Base-by-base conservation (phyloP, 495 filamentous ascomycete species). In the Alectoria sarmentosa region DNA sequence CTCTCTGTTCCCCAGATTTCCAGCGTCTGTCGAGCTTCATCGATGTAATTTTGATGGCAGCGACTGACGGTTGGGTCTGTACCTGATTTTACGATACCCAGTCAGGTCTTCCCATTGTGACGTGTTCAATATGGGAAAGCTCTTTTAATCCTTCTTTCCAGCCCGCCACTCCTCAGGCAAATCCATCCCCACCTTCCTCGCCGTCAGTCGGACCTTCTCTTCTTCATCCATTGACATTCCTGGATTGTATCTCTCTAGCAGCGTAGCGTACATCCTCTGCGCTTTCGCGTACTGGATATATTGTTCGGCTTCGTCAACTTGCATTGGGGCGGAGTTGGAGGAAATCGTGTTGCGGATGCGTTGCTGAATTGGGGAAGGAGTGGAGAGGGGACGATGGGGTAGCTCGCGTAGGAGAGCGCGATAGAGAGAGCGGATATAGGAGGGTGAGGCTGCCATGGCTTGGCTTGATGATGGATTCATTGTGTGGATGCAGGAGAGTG, bases 181-280 rank as follows among this genome's bases (percentile, higher is more conserved):
- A 77, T 95, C 82, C 85, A 96, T 88, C 34, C 93, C 94, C 55
- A 97, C 90, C 75, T 90, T 83, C 75, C 90, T 79, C 19, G 94
- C 93, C 65, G 90, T 90, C 79, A 96, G 77, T 63, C 90, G 71
- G 48, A 96, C 85, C 66, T 85, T 79, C 78, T 95, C 91, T 76
- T 95, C 90, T 75, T 94, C 87, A 69, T 87, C 85, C 84, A 93
- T 86, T 56, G 77, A 77, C 84, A 92, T 88, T 9, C 91, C 90
- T 10, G 92, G 92, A 73, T 98, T 98, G 76, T 98, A 98, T 69
- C 91, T 81, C 73, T 96, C 93, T 32, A 98, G 66, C 42, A 97
- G 74, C 48, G 83, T 85, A 10, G 82, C 81, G 70, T 98, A 96
- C 74, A 82, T 82, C 23, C 92, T 78, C 76, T 98, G 94, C 42